Evolutionary conservation across 129 eudicot genomes (phyloP), one percentile per base, ranked within the genome.

Genomic region (Saposhnikovia divaricata): DNA sequence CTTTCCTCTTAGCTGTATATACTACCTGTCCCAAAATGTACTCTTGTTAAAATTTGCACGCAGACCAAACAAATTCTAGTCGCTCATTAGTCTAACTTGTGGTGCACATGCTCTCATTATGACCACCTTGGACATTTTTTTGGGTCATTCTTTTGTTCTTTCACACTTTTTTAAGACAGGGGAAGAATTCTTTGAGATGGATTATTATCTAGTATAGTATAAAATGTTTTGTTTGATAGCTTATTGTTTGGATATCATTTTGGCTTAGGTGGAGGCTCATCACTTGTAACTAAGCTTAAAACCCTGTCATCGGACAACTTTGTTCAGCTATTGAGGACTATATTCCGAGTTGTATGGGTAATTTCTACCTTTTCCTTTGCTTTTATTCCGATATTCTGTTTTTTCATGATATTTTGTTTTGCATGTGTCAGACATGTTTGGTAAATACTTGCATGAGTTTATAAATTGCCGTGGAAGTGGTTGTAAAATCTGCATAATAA

Each of bases 341-440:
- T 95, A 83, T 95, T 95, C 85, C 84, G 80, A 79, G 89, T 95
- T 82, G 96, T 96, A 85, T 92, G 82, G 99, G 99, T 96, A 96
- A 89, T 88, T 93, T 82, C 73, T 69, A 61, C 81, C 79, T 81
- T 88, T 80, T 63, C 80, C 72, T 47, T 38, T 31, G 0, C 73
- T 68, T 68, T 4, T 14, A 31, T 68, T 19, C 78, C 59, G 63
- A 9, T 59, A 27, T 77, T 77, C 47, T 19, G 70, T 78, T 39
- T 82, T 23, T 27, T 68, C 40, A 14, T 31, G 23, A 68, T 68
- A 27, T 28, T 65, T 9, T 68, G 73, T 34, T 68, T 31, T 28
- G 5, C 39, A 28, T 34, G 42, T 68, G 73, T 25, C 9, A 11
- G 14, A 63, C 28, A 31, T 27, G 19, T 65, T 31, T 65, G 39